Base-by-base conservation (phyloP, 805 yeast genomes). In the Ogataea saltuana region DNA sequence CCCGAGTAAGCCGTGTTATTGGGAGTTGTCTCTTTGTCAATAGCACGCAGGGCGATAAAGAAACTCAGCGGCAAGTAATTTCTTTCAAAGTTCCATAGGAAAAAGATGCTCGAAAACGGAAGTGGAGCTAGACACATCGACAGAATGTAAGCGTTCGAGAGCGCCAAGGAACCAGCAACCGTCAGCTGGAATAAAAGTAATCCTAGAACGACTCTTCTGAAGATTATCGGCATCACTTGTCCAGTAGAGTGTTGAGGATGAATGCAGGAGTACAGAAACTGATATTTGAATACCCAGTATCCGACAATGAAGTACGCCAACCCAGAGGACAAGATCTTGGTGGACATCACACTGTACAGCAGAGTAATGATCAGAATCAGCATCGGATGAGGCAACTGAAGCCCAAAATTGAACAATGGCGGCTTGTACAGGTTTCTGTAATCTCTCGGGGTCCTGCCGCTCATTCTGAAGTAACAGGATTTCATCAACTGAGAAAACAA, bases 241-340 rank as follows among this genome's bases (percentile, higher is more conserved):
- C 98, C 99, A 0, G 97, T 93, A 0, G 97, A 89, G 65, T 93
- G 98, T 28, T 95, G 97, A 8, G 95, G 90, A 63, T 93, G 98
- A 23, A 88, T 89, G 69, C 93, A 84, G 0, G 96, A 85, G 61
- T 88, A 91, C 51, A 93, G 70, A 46, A 91, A 70, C 64, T 89
- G 97, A 62, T 90, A 91, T 65, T 91, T 91, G 74, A 82, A 88
- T 7, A 90, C 96, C 60, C 81, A 83, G 63, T 81, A 91, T 0
- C 98, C 97, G 43, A 88, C 67, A 12, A 86, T 64, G 60, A 91
- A 91, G 63, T 93, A 91, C 1, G 84, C 70, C 44, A 89, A 67
- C 0, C 98, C 97, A 9, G 95, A 86, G 2, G 86, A 72, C 44
- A 93, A 69, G 45, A 91, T 88, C 58, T 88, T 88, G 4, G 95